These are phyloP conservation scores for Neonectria ditissima DNA, from an alignment of 2,329 filamentous ascomycete species.

Conservation along the genomic window DNA sequence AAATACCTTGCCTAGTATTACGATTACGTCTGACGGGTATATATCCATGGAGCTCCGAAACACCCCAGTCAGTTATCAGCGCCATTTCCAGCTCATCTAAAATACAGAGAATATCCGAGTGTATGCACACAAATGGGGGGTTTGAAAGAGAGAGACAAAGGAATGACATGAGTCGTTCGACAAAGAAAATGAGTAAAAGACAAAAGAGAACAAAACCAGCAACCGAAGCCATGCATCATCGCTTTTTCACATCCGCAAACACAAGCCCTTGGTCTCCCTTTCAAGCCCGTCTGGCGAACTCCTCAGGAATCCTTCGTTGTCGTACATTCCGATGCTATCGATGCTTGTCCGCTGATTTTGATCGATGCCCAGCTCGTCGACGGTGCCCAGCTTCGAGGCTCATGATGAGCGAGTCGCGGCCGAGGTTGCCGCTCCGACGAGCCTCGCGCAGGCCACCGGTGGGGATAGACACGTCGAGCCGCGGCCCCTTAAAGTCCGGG, in stretches of 20 bases:
- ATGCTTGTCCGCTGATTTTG: constrained; percentile 46
- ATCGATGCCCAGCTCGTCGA: constrained; percentile 44
- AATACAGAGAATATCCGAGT: constrained; percentile 11
- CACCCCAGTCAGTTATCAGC: constrained; percentile 18
- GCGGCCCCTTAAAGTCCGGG: constrained; percentile 28
- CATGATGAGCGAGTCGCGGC: constrained; percentile 31
- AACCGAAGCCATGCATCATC: background rate
- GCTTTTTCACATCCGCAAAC: constrained; percentile 45
- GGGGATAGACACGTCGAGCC: constrained; percentile 26
- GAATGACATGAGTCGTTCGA: constrained; percentile 18
- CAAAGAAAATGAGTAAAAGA: constrained; percentile 27
- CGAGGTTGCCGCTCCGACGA: constrained; percentile 35
- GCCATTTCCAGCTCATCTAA: constrained; percentile 15
- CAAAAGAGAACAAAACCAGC: constrained; percentile 19
- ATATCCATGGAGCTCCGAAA: constrained; percentile 37
- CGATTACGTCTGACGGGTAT: constrained; percentile 42
- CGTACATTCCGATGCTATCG: constrained; percentile 58
- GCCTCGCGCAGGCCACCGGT: constrained; percentile 30
- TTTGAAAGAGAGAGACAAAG: background rate
- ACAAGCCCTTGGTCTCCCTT: constrained; percentile 43
- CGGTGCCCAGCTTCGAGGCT: constrained; percentile 41
- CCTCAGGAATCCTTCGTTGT: constrained; percentile 59
- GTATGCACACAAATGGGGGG: constrained; percentile 24
- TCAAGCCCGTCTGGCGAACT: constrained; percentile 56
- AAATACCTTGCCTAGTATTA: constrained; percentile 34